Evolutionary conservation across 768 basidiomycete genomes (phyloP).

Genomic region (Lactarius tabidus): DNA sequence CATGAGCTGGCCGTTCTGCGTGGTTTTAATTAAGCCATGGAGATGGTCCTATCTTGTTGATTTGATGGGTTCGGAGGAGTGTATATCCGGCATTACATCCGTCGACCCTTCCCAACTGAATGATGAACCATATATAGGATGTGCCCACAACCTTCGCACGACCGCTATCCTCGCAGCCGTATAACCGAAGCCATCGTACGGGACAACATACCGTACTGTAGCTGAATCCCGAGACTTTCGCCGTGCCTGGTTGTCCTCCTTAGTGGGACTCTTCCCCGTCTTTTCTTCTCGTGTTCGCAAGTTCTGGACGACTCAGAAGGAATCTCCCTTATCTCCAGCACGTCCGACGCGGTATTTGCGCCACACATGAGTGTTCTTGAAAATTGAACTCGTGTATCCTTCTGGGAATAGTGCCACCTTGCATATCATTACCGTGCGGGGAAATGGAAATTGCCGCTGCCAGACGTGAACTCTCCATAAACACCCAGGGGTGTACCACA

Average conservation of each 20-base stretch:
- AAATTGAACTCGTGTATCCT: not conserved
- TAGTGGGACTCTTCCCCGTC: not conserved
- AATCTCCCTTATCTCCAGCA: not conserved
- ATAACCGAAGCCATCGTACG: not conserved
- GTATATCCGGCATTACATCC: not conserved
- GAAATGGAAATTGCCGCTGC: not conserved
- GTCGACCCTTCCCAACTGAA: not conserved
- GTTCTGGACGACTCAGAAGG: not conserved
- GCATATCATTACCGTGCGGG: not conserved
- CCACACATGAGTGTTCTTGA: not conserved
- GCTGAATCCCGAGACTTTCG: not conserved
- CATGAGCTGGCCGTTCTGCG: not conserved
- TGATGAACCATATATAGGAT: not conserved
- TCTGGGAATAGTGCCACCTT: not conserved
- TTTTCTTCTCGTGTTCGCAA: not conserved
- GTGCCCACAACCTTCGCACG: not conserved
- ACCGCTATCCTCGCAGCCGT: not conserved
- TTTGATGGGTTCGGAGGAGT: not conserved
- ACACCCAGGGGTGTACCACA: not conserved
- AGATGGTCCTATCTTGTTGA: not conserved
- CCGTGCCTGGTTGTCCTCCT: conserved; percentile 1
- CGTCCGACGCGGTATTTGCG: not conserved
- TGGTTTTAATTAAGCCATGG: not conserved
- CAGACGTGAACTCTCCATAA: not conserved
- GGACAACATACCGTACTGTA: not conserved